phyloP scores from a whole-genome alignment of 2,329 filamentous ascomycete species.

The Emericellopsis atlantica region DNA sequence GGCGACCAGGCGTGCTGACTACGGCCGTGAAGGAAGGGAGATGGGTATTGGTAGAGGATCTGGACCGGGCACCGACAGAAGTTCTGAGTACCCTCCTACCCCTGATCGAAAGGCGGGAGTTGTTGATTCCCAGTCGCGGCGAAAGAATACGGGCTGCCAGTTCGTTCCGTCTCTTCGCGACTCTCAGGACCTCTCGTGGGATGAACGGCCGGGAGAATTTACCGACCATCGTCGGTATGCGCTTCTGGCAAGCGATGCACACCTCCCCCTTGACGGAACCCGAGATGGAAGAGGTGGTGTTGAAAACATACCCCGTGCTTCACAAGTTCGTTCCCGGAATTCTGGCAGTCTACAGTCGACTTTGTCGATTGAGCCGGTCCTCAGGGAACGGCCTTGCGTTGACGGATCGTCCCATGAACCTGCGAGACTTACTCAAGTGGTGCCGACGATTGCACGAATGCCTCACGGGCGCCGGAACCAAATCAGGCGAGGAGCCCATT shows the following conservation, averaged over 20 bases:
- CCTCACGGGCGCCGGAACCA: constrained; percentile 47
- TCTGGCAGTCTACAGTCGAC: constrained; percentile 43
- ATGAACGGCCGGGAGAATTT: constrained; percentile 53
- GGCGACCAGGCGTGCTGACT: constrained; percentile 85
- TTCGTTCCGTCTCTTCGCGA: constrained; percentile 86
- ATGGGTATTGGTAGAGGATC: constrained; percentile 95
- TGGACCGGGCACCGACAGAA: constrained; percentile 89
- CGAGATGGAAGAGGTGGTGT: constrained; percentile 66
- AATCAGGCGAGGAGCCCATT: constrained; percentile 56
- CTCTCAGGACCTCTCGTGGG: constrained; percentile 66
- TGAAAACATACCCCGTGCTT: constrained; percentile 58
- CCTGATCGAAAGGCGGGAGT: constrained; percentile 81
- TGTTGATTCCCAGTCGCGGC: constrained; percentile 79
- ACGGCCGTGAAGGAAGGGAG: constrained; percentile 87
- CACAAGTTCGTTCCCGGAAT: constrained; percentile 47
- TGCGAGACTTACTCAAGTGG: constrained; percentile 84
- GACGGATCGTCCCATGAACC: constrained; percentile 43
- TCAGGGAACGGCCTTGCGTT: constrained; percentile 25
- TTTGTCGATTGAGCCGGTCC: constrained; percentile 39
- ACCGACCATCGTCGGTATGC: constrained; percentile 66
- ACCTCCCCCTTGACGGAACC: constrained; percentile 51
- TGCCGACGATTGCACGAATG: constrained; percentile 63
- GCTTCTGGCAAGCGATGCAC: constrained; percentile 74
- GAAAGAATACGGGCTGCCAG: constrained; percentile 73
- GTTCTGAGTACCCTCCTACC: constrained; percentile 88